Base-by-base conservation (phyloP, 345 rosid genomes). In the Physaria fendleri region DNA sequence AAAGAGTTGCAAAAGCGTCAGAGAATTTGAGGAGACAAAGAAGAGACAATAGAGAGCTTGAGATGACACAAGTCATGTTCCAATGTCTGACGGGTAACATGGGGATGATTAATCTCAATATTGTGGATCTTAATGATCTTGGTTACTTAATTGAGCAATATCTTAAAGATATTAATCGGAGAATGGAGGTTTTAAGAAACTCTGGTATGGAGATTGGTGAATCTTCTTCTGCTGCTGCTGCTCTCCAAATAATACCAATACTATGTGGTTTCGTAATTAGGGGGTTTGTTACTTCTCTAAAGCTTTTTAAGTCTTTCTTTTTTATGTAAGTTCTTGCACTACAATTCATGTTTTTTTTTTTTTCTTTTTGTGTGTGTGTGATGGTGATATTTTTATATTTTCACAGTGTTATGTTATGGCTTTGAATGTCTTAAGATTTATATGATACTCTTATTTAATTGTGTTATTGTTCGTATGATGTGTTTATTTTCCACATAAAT, bases 11-110 rank as follows among this genome's bases (percentile, higher is more conserved):
- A 0, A 75, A 71, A 43, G 53, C 58, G 3, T 22, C n/a, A 0
- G 62, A 65, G 0, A 43, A 56, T 5, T 22, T 62, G n/a, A 65
- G 34, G 55, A 69, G 44, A 22, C 65, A 54, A 8, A 30, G 43
- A 32, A 70, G 61, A 4, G 69, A 70, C 4, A 65, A 61, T 8
- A 18, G 67, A 2, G 78, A 70, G 28, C 1, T 69, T 20, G 75
- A 74, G 42, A 56, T 74, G 61, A 70, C 72, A 2, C 35, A 70
- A 5, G 61, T 74, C 56, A 70, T 74, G 78, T 74, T 40, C 56
- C 72, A 74, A 3, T 53, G 44, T 25, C 15, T 74, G 0, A 5
- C 5, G 0, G 78, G 75, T n/a, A 46, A 42, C 33, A 40, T 63
- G 42, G 28, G 45, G 4, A 14, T 61, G 51, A 24, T 20, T 20